Conservation (phyloP, 148 eudicot species). For the Spergularia bocconei region DNA sequence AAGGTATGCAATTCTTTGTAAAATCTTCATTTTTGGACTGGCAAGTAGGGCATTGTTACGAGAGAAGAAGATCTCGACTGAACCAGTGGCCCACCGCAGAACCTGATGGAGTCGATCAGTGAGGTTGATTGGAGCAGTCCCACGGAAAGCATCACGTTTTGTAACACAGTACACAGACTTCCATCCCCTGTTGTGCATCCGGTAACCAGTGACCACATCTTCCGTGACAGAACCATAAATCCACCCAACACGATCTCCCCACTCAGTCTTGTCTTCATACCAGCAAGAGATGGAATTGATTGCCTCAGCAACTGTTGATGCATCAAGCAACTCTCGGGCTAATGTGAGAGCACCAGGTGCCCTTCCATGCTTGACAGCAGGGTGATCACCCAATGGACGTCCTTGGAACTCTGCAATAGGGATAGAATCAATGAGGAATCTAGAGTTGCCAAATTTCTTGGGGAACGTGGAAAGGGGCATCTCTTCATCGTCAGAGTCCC, state of each 20-base stretch:
- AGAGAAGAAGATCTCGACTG: conserved; percentile 90
- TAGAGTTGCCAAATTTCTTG: conserved; percentile 83
- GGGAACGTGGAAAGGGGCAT: conserved; percentile 69
- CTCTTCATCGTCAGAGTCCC: conserved; percentile 70
- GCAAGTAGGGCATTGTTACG: conserved; percentile 88
- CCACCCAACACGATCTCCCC: conserved; percentile 94
- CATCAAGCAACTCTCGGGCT: conserved; percentile 73
- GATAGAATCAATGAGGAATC: conserved; percentile 66
- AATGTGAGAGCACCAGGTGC: conserved; percentile 91
- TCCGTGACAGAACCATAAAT: conserved; percentile 93
- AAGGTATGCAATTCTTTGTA: conserved; percentile 83
- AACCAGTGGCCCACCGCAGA: conserved; percentile 93
- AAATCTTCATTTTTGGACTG: conserved; percentile 75
- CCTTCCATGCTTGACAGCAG: conserved; percentile 84
- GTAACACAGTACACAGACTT: conserved; percentile 81
- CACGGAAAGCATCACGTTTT: conserved; percentile 85
- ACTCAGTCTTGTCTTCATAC: conserved; percentile 94
- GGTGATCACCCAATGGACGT: conserved; percentile 86
- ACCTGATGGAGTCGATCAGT: conserved; percentile 95
- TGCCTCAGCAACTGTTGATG: conserved; percentile 82
- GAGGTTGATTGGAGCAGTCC: conserved; percentile 89
- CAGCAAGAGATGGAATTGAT: conserved; percentile 84
- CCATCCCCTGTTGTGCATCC: conserved; percentile 97
- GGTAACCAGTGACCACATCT: conserved; percentile 91
- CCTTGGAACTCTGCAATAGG: conserved; percentile 90